phyloP scores from a whole-genome alignment of 495 filamentous ascomycete genomes.

The Penicillium steckii region DNA sequence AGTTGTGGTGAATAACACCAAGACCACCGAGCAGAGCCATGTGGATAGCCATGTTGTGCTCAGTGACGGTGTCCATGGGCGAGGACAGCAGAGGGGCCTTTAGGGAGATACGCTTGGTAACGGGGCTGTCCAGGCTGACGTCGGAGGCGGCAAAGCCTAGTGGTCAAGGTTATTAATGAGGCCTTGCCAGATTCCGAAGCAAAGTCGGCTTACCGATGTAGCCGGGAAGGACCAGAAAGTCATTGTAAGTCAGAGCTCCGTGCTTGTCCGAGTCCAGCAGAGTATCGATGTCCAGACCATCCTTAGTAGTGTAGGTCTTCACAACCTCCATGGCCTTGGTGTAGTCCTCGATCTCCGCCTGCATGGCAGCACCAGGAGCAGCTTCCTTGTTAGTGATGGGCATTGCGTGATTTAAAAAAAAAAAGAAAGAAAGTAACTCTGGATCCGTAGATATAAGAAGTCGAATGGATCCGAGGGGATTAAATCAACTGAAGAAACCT shows the following conservation, averaged over 20 bases:
- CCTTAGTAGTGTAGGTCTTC: slow-evolving; percentile 64
- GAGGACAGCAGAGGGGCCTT: slow-evolving; percentile 96
- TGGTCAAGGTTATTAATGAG: slow-evolving; percentile 10
- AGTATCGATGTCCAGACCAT: slow-evolving; percentile 81
- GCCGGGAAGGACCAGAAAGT: slow-evolving; percentile 66
- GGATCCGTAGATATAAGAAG: slow-evolving; percentile 5
- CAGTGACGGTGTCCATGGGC: slow-evolving; percentile 99
- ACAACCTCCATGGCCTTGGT: slow-evolving; percentile 75
- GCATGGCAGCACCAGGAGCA: slow-evolving; percentile 39
- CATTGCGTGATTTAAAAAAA: slow-evolving; percentile 54
- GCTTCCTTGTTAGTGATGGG: slow-evolving; percentile 66
- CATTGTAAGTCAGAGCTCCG: slow-evolving; percentile 87
- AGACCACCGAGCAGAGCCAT: slow-evolving; percentile 96
- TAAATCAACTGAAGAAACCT: slow-evolving; percentile 49
- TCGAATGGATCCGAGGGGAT: slow-evolving; percentile 8
- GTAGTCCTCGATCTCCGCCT: slow-evolving; percentile 52
- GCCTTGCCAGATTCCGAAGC: slow-evolving; percentile 3
- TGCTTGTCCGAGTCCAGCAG: slow-evolving; percentile 83
- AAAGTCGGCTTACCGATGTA: slow-evolving; percentile 56
- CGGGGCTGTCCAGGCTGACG: slow-evolving; percentile 81
- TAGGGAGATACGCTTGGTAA: slow-evolving; percentile 90
- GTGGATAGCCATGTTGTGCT: slow-evolving; percentile 98
- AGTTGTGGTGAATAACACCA: slow-evolving; percentile 99
- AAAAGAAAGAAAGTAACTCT: slow-evolving; percentile 25
- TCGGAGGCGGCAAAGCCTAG: slow-evolving; percentile 85